phyloP scores from a whole-genome alignment of 208 protist species.

The Trypanosoma melophagium region DNA sequence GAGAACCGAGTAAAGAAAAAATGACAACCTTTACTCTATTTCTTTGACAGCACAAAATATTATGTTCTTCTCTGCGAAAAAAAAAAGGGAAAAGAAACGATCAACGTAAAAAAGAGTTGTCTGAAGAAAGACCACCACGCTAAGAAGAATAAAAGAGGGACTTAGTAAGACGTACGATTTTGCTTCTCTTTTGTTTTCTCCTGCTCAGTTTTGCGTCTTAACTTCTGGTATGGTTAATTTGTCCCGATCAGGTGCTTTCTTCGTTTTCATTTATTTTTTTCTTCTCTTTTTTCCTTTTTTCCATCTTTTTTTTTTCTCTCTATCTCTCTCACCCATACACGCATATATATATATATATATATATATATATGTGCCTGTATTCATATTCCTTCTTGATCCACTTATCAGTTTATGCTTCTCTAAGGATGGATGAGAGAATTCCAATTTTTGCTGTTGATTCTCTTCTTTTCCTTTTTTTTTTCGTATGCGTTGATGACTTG shows the following conservation, averaged over 20 bases:
- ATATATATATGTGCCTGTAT: background rate
- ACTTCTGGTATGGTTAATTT: no score
- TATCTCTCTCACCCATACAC: background rate
- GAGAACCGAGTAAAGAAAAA: no score
- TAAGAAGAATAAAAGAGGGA: constrained; percentile 10
- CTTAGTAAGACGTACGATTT: no score
- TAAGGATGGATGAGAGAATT: no score
- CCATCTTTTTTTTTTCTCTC: background rate
- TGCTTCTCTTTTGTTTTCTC: background rate
- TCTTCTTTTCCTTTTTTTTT: no score
- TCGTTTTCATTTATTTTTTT: background rate
- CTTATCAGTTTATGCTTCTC: background rate
- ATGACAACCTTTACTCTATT: no score
- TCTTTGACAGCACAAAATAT: no score
- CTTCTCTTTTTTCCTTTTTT: constrained; percentile 13
- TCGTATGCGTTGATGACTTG: no score
- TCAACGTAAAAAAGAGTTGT: background rate
- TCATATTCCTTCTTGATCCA: background rate
- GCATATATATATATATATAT: background rate
- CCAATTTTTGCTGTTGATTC: no score
- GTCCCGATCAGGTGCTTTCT: no score
- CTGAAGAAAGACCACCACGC: background rate
- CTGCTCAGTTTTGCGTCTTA: background rate
- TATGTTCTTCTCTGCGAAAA: no score
- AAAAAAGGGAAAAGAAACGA: background rate